phyloP scores from a whole-genome alignment of 352 stramenopile genomes.

The Globisporangium splendens region DNA sequence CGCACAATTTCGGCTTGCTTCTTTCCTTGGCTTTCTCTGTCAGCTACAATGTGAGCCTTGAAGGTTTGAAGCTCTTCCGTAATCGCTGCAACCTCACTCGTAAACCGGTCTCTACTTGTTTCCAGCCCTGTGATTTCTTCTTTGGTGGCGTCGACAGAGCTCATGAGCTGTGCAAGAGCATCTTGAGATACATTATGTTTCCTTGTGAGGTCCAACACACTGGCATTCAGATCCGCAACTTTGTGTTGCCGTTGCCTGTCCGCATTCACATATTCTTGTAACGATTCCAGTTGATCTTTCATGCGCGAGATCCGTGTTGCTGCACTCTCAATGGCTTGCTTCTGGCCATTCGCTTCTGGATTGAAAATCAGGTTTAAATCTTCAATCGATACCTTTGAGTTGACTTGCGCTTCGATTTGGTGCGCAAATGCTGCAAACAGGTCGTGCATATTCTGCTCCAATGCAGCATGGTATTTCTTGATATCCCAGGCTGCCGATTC shows the following conservation, averaged over 20 bases:
- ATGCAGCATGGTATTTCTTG: constrained; percentile 41
- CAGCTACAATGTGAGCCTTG: constrained; percentile 18
- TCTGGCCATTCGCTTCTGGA: constrained; percentile 42
- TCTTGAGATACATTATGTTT: constrained; percentile 45
- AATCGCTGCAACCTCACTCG: constrained; percentile 18
- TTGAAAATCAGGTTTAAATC: constrained; percentile 72
- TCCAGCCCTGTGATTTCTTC: constrained; percentile 22
- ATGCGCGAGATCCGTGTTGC: constrained; percentile 46
- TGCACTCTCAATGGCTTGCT: constrained; percentile 40
- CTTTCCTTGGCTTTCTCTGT: constrained; percentile 20
- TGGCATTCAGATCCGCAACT: constrained; percentile 42
- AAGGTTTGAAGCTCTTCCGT: constrained; percentile 15
- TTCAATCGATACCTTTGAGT: constrained; percentile 47
- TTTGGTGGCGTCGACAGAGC: constrained; percentile 21
- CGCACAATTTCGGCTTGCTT: constrained; percentile 10
- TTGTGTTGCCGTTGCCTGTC: constrained; percentile 47
- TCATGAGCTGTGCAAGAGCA: constrained; percentile 41
- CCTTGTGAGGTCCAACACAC: constrained; percentile 40
- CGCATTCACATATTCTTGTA: constrained; percentile 41
- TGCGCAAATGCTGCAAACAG: constrained; percentile 54
- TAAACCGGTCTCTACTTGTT: constrained; percentile 16
- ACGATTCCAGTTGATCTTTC: constrained; percentile 39
- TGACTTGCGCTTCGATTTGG: constrained; percentile 50
- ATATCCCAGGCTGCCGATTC: constrained; percentile 48
- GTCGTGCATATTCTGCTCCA: constrained; percentile 59